Base-by-base conservation (phyloP, 805 yeast genomes). In the Yarrowia divulgata region DNA sequence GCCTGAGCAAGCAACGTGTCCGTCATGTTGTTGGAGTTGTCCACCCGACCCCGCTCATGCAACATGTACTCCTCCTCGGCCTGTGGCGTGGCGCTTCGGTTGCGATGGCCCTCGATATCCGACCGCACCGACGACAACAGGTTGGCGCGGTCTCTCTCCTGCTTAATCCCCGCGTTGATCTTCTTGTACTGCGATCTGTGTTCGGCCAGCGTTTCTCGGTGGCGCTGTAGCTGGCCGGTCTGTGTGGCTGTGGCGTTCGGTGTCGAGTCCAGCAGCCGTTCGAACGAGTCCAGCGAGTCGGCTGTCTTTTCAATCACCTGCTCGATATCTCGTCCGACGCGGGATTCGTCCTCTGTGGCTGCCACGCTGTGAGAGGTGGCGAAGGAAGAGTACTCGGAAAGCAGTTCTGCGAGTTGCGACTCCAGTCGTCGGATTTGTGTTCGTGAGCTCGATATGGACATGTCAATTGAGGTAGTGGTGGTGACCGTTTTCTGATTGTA, bases 1-100 rank as follows among this genome's bases (percentile, higher is more conserved):
- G 97, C 98, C 76, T 90, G 93, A n/a, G 85, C 85, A 46, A 94
- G 83, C 70, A 95, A 81, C 54, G 89, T 80, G 76, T 95, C 98
- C 16, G 97, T 91, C 66, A 93, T 81, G 52, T 84, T 82, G 76
- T 92, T 88, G 52, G 95, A 87, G 66, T 83, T 83, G 72, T 90
- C 91, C 19, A 90, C 89, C 63, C 97, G 82, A 46, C 85, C 81
- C 8, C 91, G 79, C 78, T 94, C 99, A 70, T 90, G 88, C 69
- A 89, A 83, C 76, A 91, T 87, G 77, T 94, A 94, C 71, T 87
- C 90, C 71, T 89, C 87, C 69, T 88, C 91, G 72, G 73, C 70
- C 69, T 70, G 45, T 3, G 77, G 72, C 18, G 74, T 71, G 79
- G 79, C 49, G 16, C 76, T 75, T 8, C 84, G 77, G 57, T 84